Evolutionary conservation across 768 basidiomycete genomes (phyloP).

Genomic region (Podaxis sp.): DNA sequence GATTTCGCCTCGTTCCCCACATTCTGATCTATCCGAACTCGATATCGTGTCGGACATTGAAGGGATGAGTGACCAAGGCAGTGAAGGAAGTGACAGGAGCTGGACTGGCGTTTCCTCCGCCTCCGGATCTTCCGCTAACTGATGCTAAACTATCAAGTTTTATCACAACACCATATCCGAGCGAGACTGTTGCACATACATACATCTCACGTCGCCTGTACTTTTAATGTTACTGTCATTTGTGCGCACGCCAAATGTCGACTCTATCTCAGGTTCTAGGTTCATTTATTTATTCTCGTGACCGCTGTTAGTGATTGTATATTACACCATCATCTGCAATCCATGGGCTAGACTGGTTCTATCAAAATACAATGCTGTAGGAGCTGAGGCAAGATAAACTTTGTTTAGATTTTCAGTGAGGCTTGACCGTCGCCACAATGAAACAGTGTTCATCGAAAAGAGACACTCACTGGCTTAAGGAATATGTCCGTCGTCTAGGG

Average conservation of each 20-base stretch:
- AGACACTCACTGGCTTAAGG: neutral
- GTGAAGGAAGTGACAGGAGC: slow-evolving; percentile 12
- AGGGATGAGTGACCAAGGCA: slow-evolving; percentile 11
- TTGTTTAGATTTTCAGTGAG: neutral
- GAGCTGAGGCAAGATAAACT: neutral
- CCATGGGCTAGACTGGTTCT: neutral
- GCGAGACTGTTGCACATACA: neutral
- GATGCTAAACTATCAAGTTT: neutral
- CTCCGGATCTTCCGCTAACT: slow-evolving; percentile 3
- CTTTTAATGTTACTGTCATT: neutral
- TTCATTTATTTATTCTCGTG: neutral
- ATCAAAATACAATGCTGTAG: neutral
- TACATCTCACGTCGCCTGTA: neutral
- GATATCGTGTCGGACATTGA: slow-evolving; percentile 13
- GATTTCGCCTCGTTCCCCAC: slow-evolving; percentile 14
- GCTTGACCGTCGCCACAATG: neutral
- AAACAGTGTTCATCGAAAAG: neutral
- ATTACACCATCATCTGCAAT: neutral
- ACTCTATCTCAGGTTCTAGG: neutral
- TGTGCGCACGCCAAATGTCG: neutral
- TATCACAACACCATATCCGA: neutral
- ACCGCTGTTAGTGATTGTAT: slow-evolving; percentile 1
- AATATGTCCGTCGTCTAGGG: neutral
- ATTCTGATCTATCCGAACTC: slow-evolving; percentile 12
- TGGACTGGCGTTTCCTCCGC: slow-evolving; percentile 11